Conservation (phyloP, 352 stramenopile species). For the Pythium insidiosum region DNA sequence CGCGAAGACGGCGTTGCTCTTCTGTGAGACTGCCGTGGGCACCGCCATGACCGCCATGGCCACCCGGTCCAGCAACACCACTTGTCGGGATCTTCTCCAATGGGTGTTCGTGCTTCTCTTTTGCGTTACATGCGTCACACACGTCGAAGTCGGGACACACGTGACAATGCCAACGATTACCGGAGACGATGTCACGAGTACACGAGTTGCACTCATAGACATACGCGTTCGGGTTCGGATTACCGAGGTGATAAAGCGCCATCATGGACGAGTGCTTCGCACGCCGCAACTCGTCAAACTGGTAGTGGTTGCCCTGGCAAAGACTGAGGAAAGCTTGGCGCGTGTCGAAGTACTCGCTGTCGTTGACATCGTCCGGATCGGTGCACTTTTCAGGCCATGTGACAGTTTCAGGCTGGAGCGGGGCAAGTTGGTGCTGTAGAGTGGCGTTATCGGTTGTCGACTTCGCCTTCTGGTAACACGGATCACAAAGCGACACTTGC, state of each 20-base stretch:
- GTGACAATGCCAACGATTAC: conserved; percentile 87
- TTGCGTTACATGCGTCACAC: conserved; percentile 82
- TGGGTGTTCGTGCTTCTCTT: conserved; percentile 74
- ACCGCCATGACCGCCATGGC: conserved; percentile 7
- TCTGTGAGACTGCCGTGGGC: conserved; percentile 33
- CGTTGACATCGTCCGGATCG: conserved; percentile 76
- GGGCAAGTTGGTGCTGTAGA: conserved; percentile 30
- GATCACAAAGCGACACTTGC: conserved; percentile 69
- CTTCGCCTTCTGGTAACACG: conserved; percentile 67
- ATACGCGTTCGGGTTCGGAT: conserved; percentile 87
- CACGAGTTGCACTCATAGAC: conserved; percentile 85
- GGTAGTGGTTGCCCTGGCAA: conserved; percentile 97
- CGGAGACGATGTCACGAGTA: conserved; percentile 70
- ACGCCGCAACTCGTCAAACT: conserved; percentile 97
- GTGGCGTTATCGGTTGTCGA: conserved; percentile 34
- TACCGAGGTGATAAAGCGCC: conserved; percentile 98
- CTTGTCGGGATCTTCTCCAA: conserved; percentile 79
- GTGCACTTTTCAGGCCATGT: conserved; percentile 63
- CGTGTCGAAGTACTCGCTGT: conserved; percentile 93
- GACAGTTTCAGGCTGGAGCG: conserved; percentile 44
- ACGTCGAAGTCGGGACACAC: conserved; percentile 86
- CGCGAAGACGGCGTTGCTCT: conserved; percentile 56
- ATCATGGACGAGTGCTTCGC: conserved; percentile 99
- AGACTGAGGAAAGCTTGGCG: conserved; percentile 97
- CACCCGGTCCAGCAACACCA: conserved; percentile 15